Evolutionary conservation across 2,329 filamentous ascomycete genomes (phyloP), one percentile per base, ranked within the genome.

Genomic region (Hypoxylon sp.): DNA sequence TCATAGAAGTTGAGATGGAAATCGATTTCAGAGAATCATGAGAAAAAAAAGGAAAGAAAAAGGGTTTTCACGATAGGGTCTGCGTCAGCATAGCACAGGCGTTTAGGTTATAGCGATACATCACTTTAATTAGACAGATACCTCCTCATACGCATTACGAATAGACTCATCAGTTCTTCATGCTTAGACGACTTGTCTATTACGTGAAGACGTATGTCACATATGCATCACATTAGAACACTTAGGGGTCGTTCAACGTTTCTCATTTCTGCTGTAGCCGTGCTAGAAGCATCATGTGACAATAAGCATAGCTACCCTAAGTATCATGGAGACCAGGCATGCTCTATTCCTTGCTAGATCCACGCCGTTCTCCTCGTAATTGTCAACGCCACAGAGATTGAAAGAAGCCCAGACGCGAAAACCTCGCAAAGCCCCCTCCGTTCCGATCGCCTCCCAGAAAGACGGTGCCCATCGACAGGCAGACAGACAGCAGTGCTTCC

Each of bases 341-440:
- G 62, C 51, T 56, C 62, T 68, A 62, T 58, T 78, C 79, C 78
- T 78, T 74, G 86, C 81, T 82, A 80, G 84, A 87, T 83, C 83
- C 76, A 77, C 74, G 86, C 86, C 86, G 86, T 89, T 88, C 86
- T 80, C 83, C 86, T 83, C 86, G 86, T 87, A 82, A 80, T 85
- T 87, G 84, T 87, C 84, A 85, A 83, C 81, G 81, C 83, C 83
- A 84, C 79, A 83, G 78, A 70, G 69, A 70, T 64, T n/a, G n/a
- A 66, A 66, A 76, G 75, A 79, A 79, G 76, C 77, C 80, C 79
- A 81, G 75, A 78, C 75, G 75, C 62, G 60, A 60, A 58, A n/a
- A n/a, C n/a, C 48, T 50, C 60, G 59, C 63, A 65, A 66, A 64
- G 58, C 52, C 64, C 18, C 4, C 24, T 23, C 29, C 6, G 26